phyloP scores from a whole-genome alignment of 495 filamentous ascomycete species.

The Penicillium soppii region DNA sequence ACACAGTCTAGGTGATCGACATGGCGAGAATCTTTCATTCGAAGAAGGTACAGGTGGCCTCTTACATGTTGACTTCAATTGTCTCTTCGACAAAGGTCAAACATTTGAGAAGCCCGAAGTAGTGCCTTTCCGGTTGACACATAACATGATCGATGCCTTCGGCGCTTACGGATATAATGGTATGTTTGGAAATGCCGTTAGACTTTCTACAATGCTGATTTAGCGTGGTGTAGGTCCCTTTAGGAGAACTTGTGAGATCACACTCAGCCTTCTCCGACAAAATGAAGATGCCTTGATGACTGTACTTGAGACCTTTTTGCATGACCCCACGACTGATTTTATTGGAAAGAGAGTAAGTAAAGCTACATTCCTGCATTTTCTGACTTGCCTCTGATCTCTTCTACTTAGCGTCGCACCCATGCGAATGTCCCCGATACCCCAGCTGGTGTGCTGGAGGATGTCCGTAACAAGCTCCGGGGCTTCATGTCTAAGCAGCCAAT shows the following conservation, averaged over 20 bases:
- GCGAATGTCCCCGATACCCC: slow-evolving; percentile 77
- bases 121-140: slow-evolving; percentile 96
- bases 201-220: slow-evolving; percentile 6
- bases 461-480: slow-evolving; percentile 81
- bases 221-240: slow-evolving; percentile 66
- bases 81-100: slow-evolving; percentile 96
- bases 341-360: slow-evolving; percentile 64
- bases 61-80: slow-evolving; percentile 99
- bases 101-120: slow-evolving; percentile 93
- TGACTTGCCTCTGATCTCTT: not conserved
- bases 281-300: slow-evolving; percentile 97
- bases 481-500: slow-evolving; percentile 82
- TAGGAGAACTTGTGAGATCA: slow-evolving; percentile 85
- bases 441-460: slow-evolving; percentile 84
- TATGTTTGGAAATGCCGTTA: slow-evolving; percentile 10
- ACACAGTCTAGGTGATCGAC: slow-evolving; percentile 80
- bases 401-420: slow-evolving; percentile 53
- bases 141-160: slow-evolving; percentile 98
- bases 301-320: slow-evolving; percentile 91
- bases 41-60: slow-evolving; percentile 93
- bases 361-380: not conserved
- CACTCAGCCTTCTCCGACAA: slow-evolving; percentile 76
- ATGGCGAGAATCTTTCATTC: slow-evolving; percentile 95
- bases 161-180: slow-evolving; percentile 87
- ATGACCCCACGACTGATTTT: slow-evolving; percentile 95